These are phyloP conservation scores for Zygosaccharomyces lentus DNA, from an alignment of 805 yeast species.

Conservation along the genomic window DNA sequence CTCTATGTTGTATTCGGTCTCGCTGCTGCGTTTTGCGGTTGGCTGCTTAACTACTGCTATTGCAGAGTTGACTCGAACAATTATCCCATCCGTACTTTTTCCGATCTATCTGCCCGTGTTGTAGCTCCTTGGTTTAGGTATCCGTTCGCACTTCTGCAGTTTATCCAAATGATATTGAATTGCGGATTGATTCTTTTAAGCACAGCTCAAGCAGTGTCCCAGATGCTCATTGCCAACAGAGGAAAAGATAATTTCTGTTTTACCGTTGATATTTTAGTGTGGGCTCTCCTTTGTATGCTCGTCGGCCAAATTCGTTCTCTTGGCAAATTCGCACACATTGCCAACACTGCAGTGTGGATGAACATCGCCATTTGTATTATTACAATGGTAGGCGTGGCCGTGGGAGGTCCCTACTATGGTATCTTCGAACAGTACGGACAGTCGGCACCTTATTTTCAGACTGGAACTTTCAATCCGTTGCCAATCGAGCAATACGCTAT, in stretches of 20 bases:
- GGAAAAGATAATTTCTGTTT: conserved; percentile 36
- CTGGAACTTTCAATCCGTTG: conserved; percentile 12
- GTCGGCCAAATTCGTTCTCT: conserved; percentile 41
- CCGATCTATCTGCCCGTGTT: conserved; percentile 41
- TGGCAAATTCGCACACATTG: conserved; percentile 39
- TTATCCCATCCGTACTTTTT: conserved; percentile 42
- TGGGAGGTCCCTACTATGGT: conserved; percentile 36
- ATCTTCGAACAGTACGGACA: conserved; percentile 22
- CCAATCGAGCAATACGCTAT: conserved; percentile 25
- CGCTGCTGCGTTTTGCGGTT: conserved; percentile 42
- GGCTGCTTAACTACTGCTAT: conserved; percentile 36
- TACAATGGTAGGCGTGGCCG: conserved; percentile 43
- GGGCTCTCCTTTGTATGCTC: conserved; percentile 43
- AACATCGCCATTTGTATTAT: conserved; percentile 42
- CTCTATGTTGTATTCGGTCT: conserved; percentile 41
- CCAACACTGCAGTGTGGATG: conserved; percentile 46
- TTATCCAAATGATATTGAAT: conserved; percentile 41
- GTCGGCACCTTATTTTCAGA: conserved; percentile 14
- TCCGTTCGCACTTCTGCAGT: conserved; percentile 33
- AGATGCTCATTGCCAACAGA: conserved; percentile 28
- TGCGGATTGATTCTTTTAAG: conserved; percentile 42
- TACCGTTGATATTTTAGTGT: conserved; percentile 40
- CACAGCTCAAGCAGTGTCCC: conserved; percentile 43
- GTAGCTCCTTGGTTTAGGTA: conserved; percentile 24
- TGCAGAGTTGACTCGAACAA: conserved; percentile 40